Base-by-base conservation (phyloP, 441 rosid species). In the Daphne laureola region DNA sequence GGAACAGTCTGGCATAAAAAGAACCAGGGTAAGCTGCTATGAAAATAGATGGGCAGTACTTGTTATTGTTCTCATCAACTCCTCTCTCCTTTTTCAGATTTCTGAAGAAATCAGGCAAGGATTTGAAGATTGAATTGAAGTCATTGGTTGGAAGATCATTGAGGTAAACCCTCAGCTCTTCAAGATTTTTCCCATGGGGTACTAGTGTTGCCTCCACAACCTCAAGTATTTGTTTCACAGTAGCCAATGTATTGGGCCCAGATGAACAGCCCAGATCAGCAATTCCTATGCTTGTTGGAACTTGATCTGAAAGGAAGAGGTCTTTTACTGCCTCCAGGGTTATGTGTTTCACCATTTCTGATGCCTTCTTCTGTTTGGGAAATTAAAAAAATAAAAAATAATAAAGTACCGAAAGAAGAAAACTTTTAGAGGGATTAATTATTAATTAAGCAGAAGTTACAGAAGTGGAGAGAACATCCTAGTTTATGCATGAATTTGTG, bases 181-280 rank as follows among this genome's bases (percentile, higher is more conserved):
- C 25, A 21, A 21, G 1, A 3, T 21, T 21, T 21, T 2, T 21
- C 25, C 25, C 80, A 79, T 5, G 58, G 13, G 12, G 76, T 71
- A n/a, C 49, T 54, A 57, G 53, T 42, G 64, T 66, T 45, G 57
- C 67, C 51, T 81, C 78, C 23, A 90, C 62, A 14, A 75, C 65
- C 54, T 62, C 73, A 49, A 83, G 72, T 21, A 87, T 67, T 26
- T 87, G 83, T 76, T 60, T 81, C 66, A 91, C 64, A 65, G 72
- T 74, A 35, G 92, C 71, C 16, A 90, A 71, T 1, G 96, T 74
- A 70, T 90, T 87, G 55, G 85, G 84, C 59, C 96, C 96, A 16
- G 88, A 87, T 57, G 98, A 80, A 62, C 96, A 87, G 14, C 98
- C 98, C 59, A 91, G 53, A 75, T 91, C 98, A 59, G 96, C 92